phyloP scores from a whole-genome alignment of 2,329 filamentous ascomycete species.

The Pseudocercospora cruenta region DNA sequence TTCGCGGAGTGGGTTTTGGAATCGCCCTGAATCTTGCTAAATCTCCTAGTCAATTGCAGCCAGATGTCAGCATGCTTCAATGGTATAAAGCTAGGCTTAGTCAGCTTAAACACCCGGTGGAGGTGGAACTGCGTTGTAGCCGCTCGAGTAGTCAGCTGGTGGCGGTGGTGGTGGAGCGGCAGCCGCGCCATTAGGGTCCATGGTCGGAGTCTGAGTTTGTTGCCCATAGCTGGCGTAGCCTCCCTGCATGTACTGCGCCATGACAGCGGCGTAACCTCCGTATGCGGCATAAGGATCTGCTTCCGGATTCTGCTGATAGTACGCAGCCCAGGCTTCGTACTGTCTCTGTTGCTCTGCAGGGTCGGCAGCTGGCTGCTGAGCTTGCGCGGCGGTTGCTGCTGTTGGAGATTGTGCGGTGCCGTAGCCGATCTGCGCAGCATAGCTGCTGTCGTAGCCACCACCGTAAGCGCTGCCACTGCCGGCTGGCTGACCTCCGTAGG shows the following conservation, averaged over 20 bases:
- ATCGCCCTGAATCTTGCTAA: background rate
- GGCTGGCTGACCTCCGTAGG: slow-evolving; percentile 40
- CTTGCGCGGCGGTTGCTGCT: slow-evolving; percentile 39
- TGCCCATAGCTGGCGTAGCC: slow-evolving; percentile 18
- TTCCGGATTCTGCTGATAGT: slow-evolving; percentile 82
- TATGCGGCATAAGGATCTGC: slow-evolving; percentile 87
- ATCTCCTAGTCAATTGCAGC: background rate
- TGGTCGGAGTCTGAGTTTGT: slow-evolving; percentile 11
- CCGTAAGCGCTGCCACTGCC: slow-evolving; percentile 44
- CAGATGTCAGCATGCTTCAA: background rate
- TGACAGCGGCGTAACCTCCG: slow-evolving; percentile 64
- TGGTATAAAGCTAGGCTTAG: background rate
- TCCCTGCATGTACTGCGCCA: slow-evolving; percentile 29
- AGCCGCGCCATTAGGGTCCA: slow-evolving; percentile 11
- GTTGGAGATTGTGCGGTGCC: slow-evolving; percentile 39
- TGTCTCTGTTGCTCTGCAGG: slow-evolving; percentile 29
- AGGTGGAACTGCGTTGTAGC: slow-evolving; percentile 16
- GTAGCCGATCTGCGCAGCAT: slow-evolving; percentile 22
- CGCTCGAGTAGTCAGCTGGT: slow-evolving; percentile 12
- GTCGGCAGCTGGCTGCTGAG: slow-evolving; percentile 32
- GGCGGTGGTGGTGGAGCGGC: slow-evolving; percentile 22
- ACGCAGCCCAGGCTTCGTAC: slow-evolving; percentile 69
- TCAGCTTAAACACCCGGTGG: slow-evolving; percentile 1
- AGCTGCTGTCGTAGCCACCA: slow-evolving; percentile 21
- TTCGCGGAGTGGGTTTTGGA: background rate